Base-by-base conservation (phyloP, 2,329 filamentous ascomycete genomes). In the Fusarium proliferatum region DNA sequence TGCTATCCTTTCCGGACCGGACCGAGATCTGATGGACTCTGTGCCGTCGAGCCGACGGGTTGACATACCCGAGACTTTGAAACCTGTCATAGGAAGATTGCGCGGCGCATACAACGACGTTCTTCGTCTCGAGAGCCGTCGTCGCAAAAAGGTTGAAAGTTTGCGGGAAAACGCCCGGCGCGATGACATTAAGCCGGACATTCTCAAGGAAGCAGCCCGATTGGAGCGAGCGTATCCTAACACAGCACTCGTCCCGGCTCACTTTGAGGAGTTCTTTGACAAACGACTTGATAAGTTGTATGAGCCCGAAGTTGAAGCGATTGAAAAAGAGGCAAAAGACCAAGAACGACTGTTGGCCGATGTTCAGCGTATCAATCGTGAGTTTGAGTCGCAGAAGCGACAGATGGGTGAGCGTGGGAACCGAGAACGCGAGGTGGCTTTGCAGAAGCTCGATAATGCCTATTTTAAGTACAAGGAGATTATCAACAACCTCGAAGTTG, bases 391-490 rank as follows among this genome's bases (percentile, higher is more conserved):
- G 26, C 94, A 90, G 76, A 89, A 93, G 73, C 89, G 91, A 60
- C 88, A 87, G 43, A 90, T 91, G 7, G 93, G 86, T n/a, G 86
- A 86, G 39, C 85, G 85, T 21, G 88, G 88, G 51, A 85, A 94
- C 73, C 82, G 84, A 68, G 95, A 97, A 79, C 90, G 96, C 19
- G 96, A 98, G 80, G 89, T 93, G 75, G 95, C 94, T 0, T 84
- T 99, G 55, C 96, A 99, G 82, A 91, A 89, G 70, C 86, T 99
- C 15, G 96, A 98, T 81, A 95, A 93, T 72, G 96, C 94, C 2
- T 98, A 97, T 80, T 91, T 95, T 82, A 97, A 96, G 83, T 98
- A 98, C 85, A 97, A 97, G 83, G 96, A 99, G 81, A 94, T 98
- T 64, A 91, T 97, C 64, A 94, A 90, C 73, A 97, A 98, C 79